Percentiles rank a stretch among this genome's conserved stretches.
phyloP scores from a whole-genome alignment of 129 eudicot species.

The Tagetes erecta region DNA sequence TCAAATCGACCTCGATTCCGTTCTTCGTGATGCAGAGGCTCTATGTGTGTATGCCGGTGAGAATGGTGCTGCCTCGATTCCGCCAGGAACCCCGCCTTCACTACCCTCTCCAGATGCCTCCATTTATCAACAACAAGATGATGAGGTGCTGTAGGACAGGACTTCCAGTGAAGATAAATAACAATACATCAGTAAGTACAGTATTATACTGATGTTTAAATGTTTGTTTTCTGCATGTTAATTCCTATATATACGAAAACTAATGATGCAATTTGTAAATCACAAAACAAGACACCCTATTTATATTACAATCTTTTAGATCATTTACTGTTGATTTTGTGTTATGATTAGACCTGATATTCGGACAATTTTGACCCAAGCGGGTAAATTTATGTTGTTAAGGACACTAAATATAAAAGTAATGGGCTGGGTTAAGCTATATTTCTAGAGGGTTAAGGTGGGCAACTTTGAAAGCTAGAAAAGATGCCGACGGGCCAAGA shows the following conservation, averaged over 20 bases:
- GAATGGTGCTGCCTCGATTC: constrained; percentile 77
- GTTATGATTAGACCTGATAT: too few species aligned
- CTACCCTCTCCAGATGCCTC: constrained; percentile 64
- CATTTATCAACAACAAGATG: constrained; percentile 61
- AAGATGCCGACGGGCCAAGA: too few species aligned
- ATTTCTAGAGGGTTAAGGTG: too few species aligned
- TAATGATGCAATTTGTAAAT: constrained; percentile 11
- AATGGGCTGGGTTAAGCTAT: too few species aligned
- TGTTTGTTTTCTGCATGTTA: constrained; percentile 20
- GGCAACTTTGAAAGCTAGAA: too few species aligned
- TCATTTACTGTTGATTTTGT: neutral
- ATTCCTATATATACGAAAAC: neutral
- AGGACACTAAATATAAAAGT: too few species aligned
- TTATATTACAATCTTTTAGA: neutral
- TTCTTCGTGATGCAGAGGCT: constrained; percentile 87
- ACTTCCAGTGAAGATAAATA: constrained; percentile 6
- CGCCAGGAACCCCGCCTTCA: constrained; percentile 96
- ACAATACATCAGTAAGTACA: constrained; percentile 7
- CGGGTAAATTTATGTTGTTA: too few species aligned
- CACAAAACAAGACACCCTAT: constrained; percentile 4
- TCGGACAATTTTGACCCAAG: too few species aligned
- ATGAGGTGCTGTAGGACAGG: constrained; percentile 52
- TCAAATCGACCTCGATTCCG: constrained; percentile 65
- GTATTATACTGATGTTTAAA: constrained; percentile 10
- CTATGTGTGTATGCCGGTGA: constrained; percentile 88